These are phyloP conservation scores for Fusarium sp. DNA, from an alignment of 2,329 filamentous ascomycete species.

Conservation along the genomic window DNA sequence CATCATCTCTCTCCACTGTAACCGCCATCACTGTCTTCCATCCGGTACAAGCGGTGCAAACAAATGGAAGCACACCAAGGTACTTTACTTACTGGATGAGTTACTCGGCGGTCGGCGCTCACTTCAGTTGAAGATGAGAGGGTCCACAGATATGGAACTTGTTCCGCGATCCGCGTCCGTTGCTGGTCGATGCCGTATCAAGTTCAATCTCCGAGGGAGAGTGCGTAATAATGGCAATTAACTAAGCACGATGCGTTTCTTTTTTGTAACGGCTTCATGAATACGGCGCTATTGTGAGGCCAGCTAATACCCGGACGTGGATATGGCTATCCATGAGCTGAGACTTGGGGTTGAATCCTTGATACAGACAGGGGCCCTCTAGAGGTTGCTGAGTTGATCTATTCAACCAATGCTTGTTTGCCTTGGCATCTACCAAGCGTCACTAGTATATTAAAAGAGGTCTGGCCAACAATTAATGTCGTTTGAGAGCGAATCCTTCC, in stretches of 20 bases:
- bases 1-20: conserved; percentile 38
- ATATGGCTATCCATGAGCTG: not conserved
- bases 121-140: conserved; percentile 26
- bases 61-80: conserved; percentile 7
- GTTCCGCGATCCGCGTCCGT: conserved; percentile 21
- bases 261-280: conserved; percentile 8
- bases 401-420: not conserved
- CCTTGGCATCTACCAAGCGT: not conserved
- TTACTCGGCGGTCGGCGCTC: conserved; percentile 27
- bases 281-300: not conserved
- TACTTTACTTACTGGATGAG: conserved; percentile 3
- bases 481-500: conserved; percentile 8
- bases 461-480: not conserved
- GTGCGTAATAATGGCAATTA: not conserved
- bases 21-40: conserved; percentile 19
- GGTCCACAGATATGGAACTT: conserved; percentile 29
- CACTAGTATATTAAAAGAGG: not conserved
- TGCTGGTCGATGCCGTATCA: conserved; percentile 43
- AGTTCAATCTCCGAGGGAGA: conserved; percentile 37
- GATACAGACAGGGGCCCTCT: too few relatives aligned
- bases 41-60: conserved; percentile 12
- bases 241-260: conserved; percentile 2
- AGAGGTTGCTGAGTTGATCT: too few relatives aligned
- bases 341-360: not conserved
- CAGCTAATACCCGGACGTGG: not conserved